These are phyloP conservation scores for Yamadazyma triangularis DNA, from an alignment of 1,139 yeast species.

Conservation along the genomic window DNA sequence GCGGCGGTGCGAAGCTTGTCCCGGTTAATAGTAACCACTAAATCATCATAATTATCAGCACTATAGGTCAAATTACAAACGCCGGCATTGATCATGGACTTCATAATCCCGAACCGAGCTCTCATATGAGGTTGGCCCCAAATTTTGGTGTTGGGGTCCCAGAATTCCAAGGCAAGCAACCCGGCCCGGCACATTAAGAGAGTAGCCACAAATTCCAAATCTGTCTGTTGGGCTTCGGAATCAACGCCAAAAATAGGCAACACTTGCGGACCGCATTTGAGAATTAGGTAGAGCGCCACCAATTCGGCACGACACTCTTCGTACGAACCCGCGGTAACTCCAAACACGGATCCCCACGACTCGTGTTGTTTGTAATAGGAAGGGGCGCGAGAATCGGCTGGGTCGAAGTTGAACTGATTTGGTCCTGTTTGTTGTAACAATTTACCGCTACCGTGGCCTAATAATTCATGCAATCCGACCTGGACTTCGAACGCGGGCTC, in stretches of 20 bases:
- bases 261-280: conserved; percentile 54
- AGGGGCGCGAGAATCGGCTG: conserved; percentile 57
- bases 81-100: conserved; percentile 67
- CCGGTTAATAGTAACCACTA: conserved; percentile 55
- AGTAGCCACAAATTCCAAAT: conserved; percentile 62
- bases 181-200: conserved; percentile 89
- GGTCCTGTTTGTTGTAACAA: conserved; percentile 60
- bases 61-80: conserved; percentile 49
- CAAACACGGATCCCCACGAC: conserved; percentile 87
- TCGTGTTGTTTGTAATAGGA: conserved; percentile 76
- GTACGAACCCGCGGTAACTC: conserved; percentile 76
- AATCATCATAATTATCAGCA: conserved; percentile 49
- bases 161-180: conserved; percentile 70
- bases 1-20: conserved; percentile 63
- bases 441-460: conserved; percentile 93
- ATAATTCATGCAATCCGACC: conserved; percentile 85
- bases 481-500: conserved; percentile 87
- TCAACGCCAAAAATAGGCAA: conserved; percentile 70
- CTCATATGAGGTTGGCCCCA: conserved; percentile 99
- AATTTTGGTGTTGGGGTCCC: conserved; percentile 75
- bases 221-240: conserved; percentile 53
- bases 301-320: conserved; percentile 93
- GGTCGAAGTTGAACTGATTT: conserved; percentile 70
- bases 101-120: conserved; percentile 82
- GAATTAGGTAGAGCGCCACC: conserved; percentile 76